Percentiles rank a stretch among this genome's conserved stretches.
Evolutionary conservation across 2,329 filamentous ascomycete species (phyloP).

Genomic region (Botryotinia calthae): DNA sequence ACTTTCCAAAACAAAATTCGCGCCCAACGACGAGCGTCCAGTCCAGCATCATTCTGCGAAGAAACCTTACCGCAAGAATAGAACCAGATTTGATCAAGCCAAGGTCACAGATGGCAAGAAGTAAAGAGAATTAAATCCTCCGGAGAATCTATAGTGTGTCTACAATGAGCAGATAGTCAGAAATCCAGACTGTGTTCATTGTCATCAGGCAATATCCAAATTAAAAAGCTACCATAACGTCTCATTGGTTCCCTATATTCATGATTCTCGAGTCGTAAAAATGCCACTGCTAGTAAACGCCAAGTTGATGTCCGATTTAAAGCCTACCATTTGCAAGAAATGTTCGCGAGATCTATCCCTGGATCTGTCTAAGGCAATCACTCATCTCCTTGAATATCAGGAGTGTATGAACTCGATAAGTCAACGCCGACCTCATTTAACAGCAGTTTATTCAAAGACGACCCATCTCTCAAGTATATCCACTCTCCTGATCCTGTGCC

Average conservation of each 20-base stretch:
- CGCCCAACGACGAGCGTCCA: neutral
- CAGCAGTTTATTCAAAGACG: constrained; percentile 69
- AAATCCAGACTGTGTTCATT: neutral
- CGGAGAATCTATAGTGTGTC: neutral
- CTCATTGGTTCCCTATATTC: neutral
- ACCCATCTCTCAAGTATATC: constrained; percentile 86
- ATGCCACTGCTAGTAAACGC: neutral
- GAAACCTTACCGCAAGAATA: constrained; percentile 4
- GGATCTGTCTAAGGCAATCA: neutral
- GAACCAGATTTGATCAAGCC: neutral
- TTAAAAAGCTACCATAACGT: neutral
- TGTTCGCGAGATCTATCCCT: neutral
- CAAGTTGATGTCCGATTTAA: neutral
- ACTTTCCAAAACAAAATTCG: neutral
- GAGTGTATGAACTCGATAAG: constrained; percentile 20
- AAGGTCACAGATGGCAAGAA: neutral
- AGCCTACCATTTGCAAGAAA: neutral
- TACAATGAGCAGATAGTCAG: neutral
- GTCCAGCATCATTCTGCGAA: constrained; percentile 1
- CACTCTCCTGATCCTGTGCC: constrained; percentile 72
- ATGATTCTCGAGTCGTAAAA: constrained; percentile 5
- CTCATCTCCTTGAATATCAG: constrained; percentile 10
- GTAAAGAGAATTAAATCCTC: neutral
- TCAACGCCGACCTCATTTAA: constrained; percentile 72
- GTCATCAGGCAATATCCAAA: neutral